These are phyloP conservation scores for Phytomonas serpens DNA, from an alignment of 208 protist genomes.

Conservation along the genomic window DNA sequence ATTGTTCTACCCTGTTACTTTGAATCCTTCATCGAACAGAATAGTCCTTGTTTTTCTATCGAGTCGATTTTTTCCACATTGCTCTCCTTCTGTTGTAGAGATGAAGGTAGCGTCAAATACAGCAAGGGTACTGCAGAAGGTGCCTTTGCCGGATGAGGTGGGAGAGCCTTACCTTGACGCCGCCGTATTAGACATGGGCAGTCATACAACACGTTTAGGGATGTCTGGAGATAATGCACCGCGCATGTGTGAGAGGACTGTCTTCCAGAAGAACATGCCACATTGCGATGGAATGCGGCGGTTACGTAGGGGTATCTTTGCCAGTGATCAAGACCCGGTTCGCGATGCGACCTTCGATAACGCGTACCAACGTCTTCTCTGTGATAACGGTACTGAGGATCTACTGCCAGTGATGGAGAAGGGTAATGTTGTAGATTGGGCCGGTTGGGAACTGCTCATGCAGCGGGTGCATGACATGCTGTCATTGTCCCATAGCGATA, in stretches of 20 bases:
- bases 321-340: conserved; percentile 6
- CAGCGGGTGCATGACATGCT: conserved; percentile 63
- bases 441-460: conserved; percentile 78
- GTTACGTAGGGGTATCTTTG: not conserved
- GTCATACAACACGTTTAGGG: conserved; percentile 70
- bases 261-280: conserved; percentile 17
- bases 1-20: not conserved
- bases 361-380: conserved; percentile 30
- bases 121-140: conserved; percentile 71
- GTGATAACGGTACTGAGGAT: conserved; percentile 12
- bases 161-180: conserved; percentile 61
- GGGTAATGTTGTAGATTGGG: conserved; percentile 75
- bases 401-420: conserved; percentile 42
- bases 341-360: conserved; percentile 30
- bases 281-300: conserved; percentile 1
- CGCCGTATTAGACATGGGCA: conserved; percentile 82
- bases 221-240: conserved; percentile 84
- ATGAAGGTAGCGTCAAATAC: conserved; percentile 87
- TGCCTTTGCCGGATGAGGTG: conserved; percentile 87
- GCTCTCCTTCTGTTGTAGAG: not conserved
- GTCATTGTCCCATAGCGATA: conserved; percentile 16
- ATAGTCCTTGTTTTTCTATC: not conserved
- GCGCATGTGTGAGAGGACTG: conserved; percentile 66
- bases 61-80: not conserved
- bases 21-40: not conserved